phyloP scores from a whole-genome alignment of 2,329 filamentous ascomycete genomes.

The Parafenestella ontariensis region DNA sequence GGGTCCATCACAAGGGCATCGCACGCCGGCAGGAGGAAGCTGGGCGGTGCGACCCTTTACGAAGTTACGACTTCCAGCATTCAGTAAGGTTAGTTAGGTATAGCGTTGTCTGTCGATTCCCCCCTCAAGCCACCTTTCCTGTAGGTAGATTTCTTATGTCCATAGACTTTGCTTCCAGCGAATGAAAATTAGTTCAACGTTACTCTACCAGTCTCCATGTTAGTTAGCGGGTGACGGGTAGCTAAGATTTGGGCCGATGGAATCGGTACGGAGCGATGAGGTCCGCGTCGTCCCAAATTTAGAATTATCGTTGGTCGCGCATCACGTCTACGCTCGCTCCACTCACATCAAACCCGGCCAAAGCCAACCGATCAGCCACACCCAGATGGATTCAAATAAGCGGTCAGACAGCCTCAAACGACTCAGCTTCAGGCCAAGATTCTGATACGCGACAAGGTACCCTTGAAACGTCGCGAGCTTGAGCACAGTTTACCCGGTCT shows the following conservation, averaged over 20 bases:
- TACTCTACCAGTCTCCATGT: too few relatives aligned
- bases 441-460: slow-evolving; percentile 24
- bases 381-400: neutral
- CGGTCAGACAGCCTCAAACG: slow-evolving; percentile 17
- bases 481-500: slow-evolving; percentile 2
- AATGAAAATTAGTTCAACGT: neutral
- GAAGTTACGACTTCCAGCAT: slow-evolving; percentile 32
- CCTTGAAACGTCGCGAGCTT: slow-evolving; percentile 31
- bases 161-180: slow-evolving; percentile 6
- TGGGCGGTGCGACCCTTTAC: slow-evolving; percentile 11
- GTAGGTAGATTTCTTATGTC: slow-evolving; percentile 14
- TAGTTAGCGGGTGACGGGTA: too few relatives aligned
- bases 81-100: neutral
- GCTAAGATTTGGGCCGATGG: too few relatives aligned
- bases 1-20: slow-evolving; percentile 49
- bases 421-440: slow-evolving; percentile 8
- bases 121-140: neutral
- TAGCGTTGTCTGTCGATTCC: neutral
- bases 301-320: too few relatives aligned
- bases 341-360: neutral
- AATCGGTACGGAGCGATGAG: too few relatives aligned
- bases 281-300: too few relatives aligned
- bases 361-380: neutral
- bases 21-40: neutral
- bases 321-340: neutral